phyloP scores from a whole-genome alignment of 2,329 filamentous ascomycete species.

The Colletotrichum sp. region DNA sequence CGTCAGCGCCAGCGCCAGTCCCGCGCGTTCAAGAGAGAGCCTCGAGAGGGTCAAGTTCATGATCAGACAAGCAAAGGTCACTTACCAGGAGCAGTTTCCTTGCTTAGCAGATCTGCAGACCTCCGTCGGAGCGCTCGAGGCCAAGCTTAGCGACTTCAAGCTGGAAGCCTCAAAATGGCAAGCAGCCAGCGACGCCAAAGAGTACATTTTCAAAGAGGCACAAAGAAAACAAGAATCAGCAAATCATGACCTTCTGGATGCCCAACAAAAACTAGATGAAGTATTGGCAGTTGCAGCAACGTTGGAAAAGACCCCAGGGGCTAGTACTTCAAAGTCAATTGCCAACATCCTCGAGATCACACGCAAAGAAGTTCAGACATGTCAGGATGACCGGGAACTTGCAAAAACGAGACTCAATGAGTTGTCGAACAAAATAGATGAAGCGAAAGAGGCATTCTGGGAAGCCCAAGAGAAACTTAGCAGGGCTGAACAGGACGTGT shows the following conservation, averaged over 20 bases:
- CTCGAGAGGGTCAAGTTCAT: neutral
- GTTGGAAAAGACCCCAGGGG: neutral
- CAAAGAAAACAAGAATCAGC: neutral
- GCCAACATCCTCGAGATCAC: neutral
- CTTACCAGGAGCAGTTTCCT: neutral
- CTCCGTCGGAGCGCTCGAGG: neutral
- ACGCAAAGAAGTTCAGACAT: neutral
- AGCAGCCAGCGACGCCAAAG: neutral
- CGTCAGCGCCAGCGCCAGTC: neutral
- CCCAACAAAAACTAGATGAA: neutral
- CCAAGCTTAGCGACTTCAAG: neutral
- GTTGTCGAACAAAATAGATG: neutral
- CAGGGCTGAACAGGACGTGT: neutral
- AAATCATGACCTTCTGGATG: neutral
- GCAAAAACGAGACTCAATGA: neutral
- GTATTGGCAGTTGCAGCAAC: neutral
- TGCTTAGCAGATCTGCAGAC: neutral
- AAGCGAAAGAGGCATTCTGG: neutral
- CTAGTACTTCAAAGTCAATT: neutral
- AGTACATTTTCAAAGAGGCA: neutral
- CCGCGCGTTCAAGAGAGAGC: neutral
- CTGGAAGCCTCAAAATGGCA: neutral
- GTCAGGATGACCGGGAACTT: neutral
- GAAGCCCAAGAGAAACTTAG: neutral
- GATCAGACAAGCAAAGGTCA: neutral